These are phyloP conservation scores for Wickerhamomyces silvicola DNA, from an alignment of 805 yeast genomes.

Conservation along the genomic window DNA sequence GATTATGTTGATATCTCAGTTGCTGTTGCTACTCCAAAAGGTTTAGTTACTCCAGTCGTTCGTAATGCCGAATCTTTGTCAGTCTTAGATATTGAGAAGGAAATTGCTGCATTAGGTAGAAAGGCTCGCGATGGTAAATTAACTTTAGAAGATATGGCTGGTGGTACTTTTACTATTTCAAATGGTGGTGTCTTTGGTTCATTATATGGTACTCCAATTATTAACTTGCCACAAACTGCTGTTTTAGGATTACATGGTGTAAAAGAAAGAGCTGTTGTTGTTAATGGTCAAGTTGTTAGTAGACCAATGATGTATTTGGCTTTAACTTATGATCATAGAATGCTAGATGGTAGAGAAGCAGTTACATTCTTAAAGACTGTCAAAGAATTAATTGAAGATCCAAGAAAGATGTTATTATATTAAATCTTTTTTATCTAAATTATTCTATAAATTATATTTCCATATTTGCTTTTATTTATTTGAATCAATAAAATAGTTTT, in stretches of 20 bases:
- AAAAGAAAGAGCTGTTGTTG: conserved; percentile 95
- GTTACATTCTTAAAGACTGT: conserved; percentile 94
- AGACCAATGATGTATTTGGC: conserved; percentile 99
- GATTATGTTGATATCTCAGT: conserved; percentile 93
- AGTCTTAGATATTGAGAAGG: conserved; percentile 84
- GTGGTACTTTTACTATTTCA: conserved; percentile 98
- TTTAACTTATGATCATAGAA: conserved; percentile 96
- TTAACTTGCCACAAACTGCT: conserved; percentile 97
- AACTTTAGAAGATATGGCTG: conserved; percentile 97
- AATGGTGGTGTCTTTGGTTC: conserved; percentile 99
- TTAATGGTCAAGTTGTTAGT: conserved; percentile 90
- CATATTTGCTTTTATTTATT: not conserved
- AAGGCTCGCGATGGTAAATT: conserved; percentile 97
- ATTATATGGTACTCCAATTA: conserved; percentile 95
- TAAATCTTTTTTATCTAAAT: conserved; percentile 14
- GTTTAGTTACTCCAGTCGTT: conserved; percentile 95
- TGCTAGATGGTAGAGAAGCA: conserved; percentile 98
- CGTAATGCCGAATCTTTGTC: conserved; percentile 93
- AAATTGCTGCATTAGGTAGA: conserved; percentile 71
- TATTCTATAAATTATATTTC: not conserved
- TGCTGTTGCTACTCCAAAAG: conserved; percentile 99
- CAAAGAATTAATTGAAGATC: conserved; percentile 97
- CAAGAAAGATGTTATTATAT: conserved; percentile 88
- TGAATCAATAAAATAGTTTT: conserved; percentile 1
- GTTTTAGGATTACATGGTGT: conserved; percentile 96